These are phyloP conservation scores for Irpex sp. DNA, from an alignment of 1,284 basidiomycete species.

Conservation along the genomic window DNA sequence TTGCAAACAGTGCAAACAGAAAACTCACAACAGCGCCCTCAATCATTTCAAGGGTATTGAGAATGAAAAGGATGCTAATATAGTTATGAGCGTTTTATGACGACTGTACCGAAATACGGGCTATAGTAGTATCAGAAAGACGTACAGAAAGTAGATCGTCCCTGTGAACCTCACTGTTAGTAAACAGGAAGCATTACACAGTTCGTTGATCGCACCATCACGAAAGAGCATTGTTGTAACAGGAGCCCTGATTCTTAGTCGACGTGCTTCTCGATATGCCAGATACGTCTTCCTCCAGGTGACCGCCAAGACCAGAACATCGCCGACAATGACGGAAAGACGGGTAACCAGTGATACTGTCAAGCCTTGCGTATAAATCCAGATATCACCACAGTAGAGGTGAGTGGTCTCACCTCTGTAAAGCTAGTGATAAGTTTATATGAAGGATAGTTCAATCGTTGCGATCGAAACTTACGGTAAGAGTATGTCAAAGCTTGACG, in stretches of 20 bases:
- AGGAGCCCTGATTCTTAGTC: background rate
- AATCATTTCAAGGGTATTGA: background rate
- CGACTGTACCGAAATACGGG: background rate
- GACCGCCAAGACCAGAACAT: background rate
- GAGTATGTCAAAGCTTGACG: too few relatives aligned
- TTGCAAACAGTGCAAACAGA: background rate
- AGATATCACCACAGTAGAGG: too few relatives aligned
- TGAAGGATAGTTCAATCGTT: too few relatives aligned
- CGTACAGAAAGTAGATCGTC: background rate
- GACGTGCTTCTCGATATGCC: background rate
- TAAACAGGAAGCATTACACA: background rate
- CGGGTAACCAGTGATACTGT: background rate
- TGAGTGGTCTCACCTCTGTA: too few relatives aligned
- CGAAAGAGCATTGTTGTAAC: background rate
- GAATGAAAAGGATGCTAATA: background rate
- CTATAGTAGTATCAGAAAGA: background rate
- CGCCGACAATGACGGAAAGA: background rate
- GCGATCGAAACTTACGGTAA: too few relatives aligned
- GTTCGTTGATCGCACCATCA: background rate
- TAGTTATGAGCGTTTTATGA: background rate
- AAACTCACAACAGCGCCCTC: background rate
- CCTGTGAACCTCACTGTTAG: background rate
- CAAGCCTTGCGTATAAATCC: too few relatives aligned
- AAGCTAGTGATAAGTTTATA: too few relatives aligned
- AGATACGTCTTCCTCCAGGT: background rate